These are phyloP conservation scores for Tirmania nivea DNA, from an alignment of 495 filamentous ascomycete species.

Conservation along the genomic window DNA sequence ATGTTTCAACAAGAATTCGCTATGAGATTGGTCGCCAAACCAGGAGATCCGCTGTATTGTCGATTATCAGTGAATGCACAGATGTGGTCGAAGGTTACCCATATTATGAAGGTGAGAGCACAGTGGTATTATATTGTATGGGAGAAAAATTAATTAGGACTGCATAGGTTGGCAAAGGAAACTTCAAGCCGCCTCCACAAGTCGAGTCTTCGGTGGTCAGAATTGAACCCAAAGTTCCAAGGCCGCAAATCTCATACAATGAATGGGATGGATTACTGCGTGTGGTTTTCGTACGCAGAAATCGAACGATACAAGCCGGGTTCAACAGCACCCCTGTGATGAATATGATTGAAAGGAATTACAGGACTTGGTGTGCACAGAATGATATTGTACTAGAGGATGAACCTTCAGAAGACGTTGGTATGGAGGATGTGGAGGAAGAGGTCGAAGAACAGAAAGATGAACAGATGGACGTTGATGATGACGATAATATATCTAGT, in stretches of 20 bases:
- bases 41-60: conserved; percentile 66
- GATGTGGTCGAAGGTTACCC: conserved; percentile 74
- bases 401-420: conserved; percentile 24
- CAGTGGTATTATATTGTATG: neutral
- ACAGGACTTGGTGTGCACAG: conserved; percentile 69
- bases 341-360: conserved; percentile 63
- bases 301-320: conserved; percentile 53
- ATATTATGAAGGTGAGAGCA: conserved; percentile 37
- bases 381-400: conserved; percentile 63
- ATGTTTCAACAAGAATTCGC: conserved; percentile 79
- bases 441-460: conserved; percentile 29
- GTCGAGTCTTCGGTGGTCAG: conserved; percentile 72
- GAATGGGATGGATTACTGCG: conserved; percentile 85
- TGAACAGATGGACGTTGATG: conserved; percentile 34
- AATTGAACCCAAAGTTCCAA: conserved; percentile 54
- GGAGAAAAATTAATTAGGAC: neutral
- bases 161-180: conserved; percentile 59
- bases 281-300: conserved; percentile 58
- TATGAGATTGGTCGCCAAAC: conserved; percentile 50
- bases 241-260: conserved; percentile 72
- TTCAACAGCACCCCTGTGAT: conserved; percentile 58
- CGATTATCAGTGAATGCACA: conserved; percentile 77
- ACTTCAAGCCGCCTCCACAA: conserved; percentile 81
- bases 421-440: conserved; percentile 34
- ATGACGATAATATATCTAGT: conserved; percentile 41